Percentiles rank a stretch among this genome's conserved stretches.
Evolutionary conservation across 805 yeast species (phyloP).

Genomic region (Saccharomycopsis vini): DNA sequence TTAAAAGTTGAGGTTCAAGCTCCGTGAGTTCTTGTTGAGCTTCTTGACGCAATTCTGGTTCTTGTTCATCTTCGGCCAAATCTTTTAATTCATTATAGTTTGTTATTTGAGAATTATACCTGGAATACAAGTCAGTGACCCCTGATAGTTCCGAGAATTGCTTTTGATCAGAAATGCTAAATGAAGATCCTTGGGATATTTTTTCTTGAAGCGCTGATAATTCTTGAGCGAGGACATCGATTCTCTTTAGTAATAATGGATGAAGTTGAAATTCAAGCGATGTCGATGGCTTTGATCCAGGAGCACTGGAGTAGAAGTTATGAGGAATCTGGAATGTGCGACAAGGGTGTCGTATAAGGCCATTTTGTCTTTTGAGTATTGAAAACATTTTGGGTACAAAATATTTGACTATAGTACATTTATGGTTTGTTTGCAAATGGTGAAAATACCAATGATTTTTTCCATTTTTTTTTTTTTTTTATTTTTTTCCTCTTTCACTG

Average conservation of each 20-base stretch:
- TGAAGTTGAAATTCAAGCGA: conserved; percentile 29
- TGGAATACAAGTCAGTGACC: conserved; percentile 33
- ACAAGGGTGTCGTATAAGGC: too few species aligned
- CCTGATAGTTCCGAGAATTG: conserved; percentile 37
- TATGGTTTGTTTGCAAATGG: not conserved
- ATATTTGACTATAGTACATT: not conserved
- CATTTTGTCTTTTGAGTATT: too few species aligned
- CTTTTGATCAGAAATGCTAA: conserved; percentile 41
- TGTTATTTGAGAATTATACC: conserved; percentile 28
- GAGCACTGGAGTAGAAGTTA: too few species aligned
- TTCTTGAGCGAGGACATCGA: conserved; percentile 35
- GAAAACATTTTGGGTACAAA: too few species aligned
- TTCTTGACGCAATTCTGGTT: conserved; percentile 42
- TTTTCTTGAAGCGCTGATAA: conserved; percentile 32
- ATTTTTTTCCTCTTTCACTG: too few species aligned
- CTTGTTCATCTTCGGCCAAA: conserved; percentile 38
- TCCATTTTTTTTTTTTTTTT: too few species aligned
- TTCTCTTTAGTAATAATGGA: conserved; percentile 42
- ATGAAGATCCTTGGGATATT: conserved; percentile 34
- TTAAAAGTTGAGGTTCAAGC: conserved; percentile 36
- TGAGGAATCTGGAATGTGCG: too few species aligned
- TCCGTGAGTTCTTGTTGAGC: conserved; percentile 53
- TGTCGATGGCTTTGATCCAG: too few species aligned
- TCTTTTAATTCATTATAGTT: conserved; percentile 29
- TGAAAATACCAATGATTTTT: too few species aligned